Evolutionary conservation across 768 basidiomycete species (phyloP), one percentile per base, ranked within the genome.

Genomic region (Trametopsis cervina): DNA sequence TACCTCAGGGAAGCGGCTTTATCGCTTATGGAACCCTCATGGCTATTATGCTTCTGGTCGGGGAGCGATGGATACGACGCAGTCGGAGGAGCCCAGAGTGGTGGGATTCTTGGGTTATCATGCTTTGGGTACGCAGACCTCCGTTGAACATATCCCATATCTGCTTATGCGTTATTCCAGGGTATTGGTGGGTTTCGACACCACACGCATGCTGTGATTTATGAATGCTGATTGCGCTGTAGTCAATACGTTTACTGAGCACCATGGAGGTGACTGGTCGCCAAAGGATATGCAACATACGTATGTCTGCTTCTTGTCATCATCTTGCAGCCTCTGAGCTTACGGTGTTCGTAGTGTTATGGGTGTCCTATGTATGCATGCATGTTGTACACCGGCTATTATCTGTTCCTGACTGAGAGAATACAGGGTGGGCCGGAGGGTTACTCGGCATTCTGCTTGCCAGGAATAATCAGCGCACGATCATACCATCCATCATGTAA

Each of bases 261-360:
- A 96, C 61, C 85, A 81, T 42, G 88, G 89, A 6, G 74, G 73
- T 17, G 63, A 57, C 0, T 95, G 93, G 93, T 85, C 81, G 2
- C 85, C 84, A 45, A 93, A 95, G 63, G 93, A 95, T 63, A 87
- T 93, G 88, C 91, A 94, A 58, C 92, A 95, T 64, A 91, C 89
- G 81, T 89, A 60, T 54, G 85, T 72, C 4, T n/a, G n/a, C n/a
- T n/a, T n/a, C n/a, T n/a, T n/a, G n/a, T 37, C 24, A 39, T 36
- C 17, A 12, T 27, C 9, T 44, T 15, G 39, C 15, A 40, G 27
- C 29, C 53, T 53, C 53, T 18, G 2, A 13, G 7, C 4, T 26
- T 9, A 23, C 9, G 12, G n/a, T 25, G 21, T 29, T 9, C 42
- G 2, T 46, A 89, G 85, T 2, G 78, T 85, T 43, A 68, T 91